Percentiles rank a stretch among this genome's conserved stretches.
Conservation (phyloP, 352 stramenopile genomes). For the Globisporangium perplexum region DNA sequence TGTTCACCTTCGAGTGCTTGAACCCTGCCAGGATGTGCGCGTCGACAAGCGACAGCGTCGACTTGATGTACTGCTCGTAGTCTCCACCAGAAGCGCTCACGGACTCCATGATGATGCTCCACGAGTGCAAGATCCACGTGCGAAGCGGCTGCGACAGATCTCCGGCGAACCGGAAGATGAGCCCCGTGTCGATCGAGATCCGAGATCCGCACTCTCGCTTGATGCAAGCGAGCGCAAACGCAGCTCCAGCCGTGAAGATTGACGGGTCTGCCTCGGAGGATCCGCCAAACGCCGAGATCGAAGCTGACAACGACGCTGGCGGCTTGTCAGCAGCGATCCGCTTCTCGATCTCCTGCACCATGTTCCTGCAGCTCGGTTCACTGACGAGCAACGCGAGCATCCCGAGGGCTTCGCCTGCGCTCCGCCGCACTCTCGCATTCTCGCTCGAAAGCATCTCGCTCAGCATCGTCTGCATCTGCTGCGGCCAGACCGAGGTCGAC, state of each 20-base stretch:
- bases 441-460: slow-evolving; percentile 73
- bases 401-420: slow-evolving; percentile 71
- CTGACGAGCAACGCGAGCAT: slow-evolving; percentile 41
- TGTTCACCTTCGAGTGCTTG: slow-evolving; percentile 60
- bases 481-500: slow-evolving; percentile 38
- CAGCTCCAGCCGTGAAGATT: slow-evolving; percentile 48
- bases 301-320: slow-evolving; percentile 5
- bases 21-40: slow-evolving; percentile 72
- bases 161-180: slow-evolving; percentile 67
- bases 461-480: slow-evolving; percentile 77
- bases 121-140: slow-evolving; percentile 80
- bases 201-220: slow-evolving; percentile 73
- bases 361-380: slow-evolving; percentile 36
- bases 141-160: slow-evolving; percentile 73
- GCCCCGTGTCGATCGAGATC: slow-evolving; percentile 63
- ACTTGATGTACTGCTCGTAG: slow-evolving; percentile 80
- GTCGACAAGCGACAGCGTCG: slow-evolving; percentile 69
- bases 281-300: slow-evolving; percentile 20
- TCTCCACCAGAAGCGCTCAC: slow-evolving; percentile 66
- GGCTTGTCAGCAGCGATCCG: slow-evolving; percentile 54
- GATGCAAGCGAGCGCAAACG: slow-evolving; percentile 76
- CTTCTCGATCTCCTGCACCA: slow-evolving; percentile 73
- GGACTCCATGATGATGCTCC: slow-evolving; percentile 80
- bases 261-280: slow-evolving; percentile 33
- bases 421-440: slow-evolving; percentile 53